phyloP scores from a whole-genome alignment of 345 rosid species.

The Euphorbia tirucalli region DNA sequence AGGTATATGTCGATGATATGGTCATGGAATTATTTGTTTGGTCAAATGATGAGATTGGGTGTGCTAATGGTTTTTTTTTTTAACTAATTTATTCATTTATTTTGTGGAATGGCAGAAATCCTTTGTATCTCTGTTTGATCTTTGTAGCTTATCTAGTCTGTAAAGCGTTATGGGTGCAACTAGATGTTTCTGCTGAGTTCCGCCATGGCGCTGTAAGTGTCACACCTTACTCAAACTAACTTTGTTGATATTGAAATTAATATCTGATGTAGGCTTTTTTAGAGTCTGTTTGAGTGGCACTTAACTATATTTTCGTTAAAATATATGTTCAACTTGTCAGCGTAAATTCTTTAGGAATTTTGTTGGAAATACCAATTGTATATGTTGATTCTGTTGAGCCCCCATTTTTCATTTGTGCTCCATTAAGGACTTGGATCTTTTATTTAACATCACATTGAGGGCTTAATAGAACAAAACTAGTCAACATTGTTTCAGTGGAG shows the following conservation, averaged over 20 bases:
- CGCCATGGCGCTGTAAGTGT: slow-evolving; percentile 82
- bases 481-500: too few species aligned
- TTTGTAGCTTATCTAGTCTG: slow-evolving; percentile 65
- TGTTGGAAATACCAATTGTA: too few species aligned
- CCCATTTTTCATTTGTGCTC: too few species aligned
- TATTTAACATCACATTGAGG: too few species aligned
- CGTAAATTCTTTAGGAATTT: too few species aligned
- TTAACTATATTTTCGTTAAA: not conserved
- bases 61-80: slow-evolving; percentile 18
- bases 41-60: not conserved
- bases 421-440: too few species aligned
- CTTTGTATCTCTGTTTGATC: slow-evolving; percentile 65
- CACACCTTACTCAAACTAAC: not conserved
- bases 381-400: too few species aligned
- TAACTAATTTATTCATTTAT: too few species aligned
- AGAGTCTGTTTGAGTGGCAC: not conserved
- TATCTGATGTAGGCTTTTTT: not conserved
- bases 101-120: slow-evolving; percentile 66
- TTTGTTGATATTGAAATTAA: not conserved
- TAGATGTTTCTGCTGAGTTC: slow-evolving; percentile 83
- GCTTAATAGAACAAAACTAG: too few species aligned
- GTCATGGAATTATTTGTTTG: slow-evolving; percentile 8
- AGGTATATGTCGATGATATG: slow-evolving; percentile 45
- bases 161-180: slow-evolving; percentile 96
- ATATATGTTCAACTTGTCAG: too few species aligned